Base-by-base conservation (phyloP, 1,284 basidiomycete species). In the Schizophyllum amplum region DNA sequence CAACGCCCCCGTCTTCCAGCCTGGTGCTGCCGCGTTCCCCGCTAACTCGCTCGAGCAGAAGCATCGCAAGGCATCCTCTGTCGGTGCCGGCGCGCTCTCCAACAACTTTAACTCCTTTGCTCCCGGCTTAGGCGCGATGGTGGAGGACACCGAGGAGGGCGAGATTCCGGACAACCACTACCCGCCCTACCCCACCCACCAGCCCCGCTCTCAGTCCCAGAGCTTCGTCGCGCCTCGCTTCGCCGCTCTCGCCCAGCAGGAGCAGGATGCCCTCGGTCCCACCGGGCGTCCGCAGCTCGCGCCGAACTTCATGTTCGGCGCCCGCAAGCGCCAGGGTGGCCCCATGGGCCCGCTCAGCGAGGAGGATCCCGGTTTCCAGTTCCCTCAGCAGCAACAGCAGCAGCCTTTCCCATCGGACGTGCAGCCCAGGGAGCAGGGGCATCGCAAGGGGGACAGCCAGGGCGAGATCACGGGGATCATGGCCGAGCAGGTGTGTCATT, bases 251-350 rank as follows among this genome's bases (percentile, higher is more conserved):
- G 90, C 89, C 13, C 87, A 90, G 65, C 86, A 90, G 64, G 80
- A 83, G 59, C 71, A 68, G 17, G 87, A 91, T 57, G 54, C 73
- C 26, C 60, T 89, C 47, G 88, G 90, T n/a, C 86, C 89, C 4
- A 82, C 86, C 26, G 90, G 92, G 47, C 84, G 92, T 58, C 92
- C 92, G 26, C 92, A 94, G 68, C 83, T 96, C 55, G 92, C 92
- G 17, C 93, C 92, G 11, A 78, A 79, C 47, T 95, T 95, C 72
- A 91, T 88, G 76, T 95, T 95, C 69, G 93, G 92, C 54, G 82
- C 83, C 53, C 81, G 84, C 60, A 83, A 83, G 65, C 80, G 81
- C 50, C 61, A 59, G 57, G 75, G 71, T 59, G 72, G 77, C 11
- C 75, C 79, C 13, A 78, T 87, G 73, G 87, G 81, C 1, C 75